Base-by-base conservation (phyloP, 208 protist genomes). In the Acanthamoeba healyi region DNA sequence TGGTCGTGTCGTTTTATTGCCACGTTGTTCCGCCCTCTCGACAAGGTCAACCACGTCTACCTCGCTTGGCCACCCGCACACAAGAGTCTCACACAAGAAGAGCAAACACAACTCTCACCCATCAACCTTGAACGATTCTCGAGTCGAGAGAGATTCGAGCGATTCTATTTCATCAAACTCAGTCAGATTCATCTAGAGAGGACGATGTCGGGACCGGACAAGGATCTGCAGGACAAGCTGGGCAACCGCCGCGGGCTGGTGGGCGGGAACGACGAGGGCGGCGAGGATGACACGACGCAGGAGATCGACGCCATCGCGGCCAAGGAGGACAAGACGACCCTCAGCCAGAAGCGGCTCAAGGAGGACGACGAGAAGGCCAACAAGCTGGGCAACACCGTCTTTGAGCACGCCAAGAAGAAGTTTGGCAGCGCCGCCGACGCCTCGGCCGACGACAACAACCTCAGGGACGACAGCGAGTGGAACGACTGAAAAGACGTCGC, bases 401-500 rank as follows among this genome's bases (percentile, higher is more conserved):
- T 82, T n/a, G 74, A 82, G 74, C 74, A 82, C 42, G 74, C 74
- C 74, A 82, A 82, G 74, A 82, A 82, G 74, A 82, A 82, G 74
- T 82, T 82, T 19, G 40, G 74, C 74, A 82, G 42, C n/a, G 74
- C 74, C 74, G 40, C 49, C 44, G 38, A 12, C 15, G n/a, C n/a
- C n/a, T n/a, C n/a, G n/a, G 38, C 26, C 74, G 72, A 44, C 24
- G 72, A 82, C 72, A 29, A 82, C 29, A 38, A 38, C 29, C n/a
- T 65, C 24, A 65, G 58, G 58, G 63, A 72, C 34, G 29, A 72
- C 14, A 51, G 72, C 40, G 72, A 82, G 72, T 82, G 72, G 72
- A 82, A 82, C 40, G 72, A 82, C 72, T 82, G 38, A 82, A 51
- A 14, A 4, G 44, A 51, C 44, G 44, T 51, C 44, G 44, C 14